Conservation (phyloP, 2,329 filamentous ascomycete genomes). For the Nannizziopsis arthrosporioides region DNA sequence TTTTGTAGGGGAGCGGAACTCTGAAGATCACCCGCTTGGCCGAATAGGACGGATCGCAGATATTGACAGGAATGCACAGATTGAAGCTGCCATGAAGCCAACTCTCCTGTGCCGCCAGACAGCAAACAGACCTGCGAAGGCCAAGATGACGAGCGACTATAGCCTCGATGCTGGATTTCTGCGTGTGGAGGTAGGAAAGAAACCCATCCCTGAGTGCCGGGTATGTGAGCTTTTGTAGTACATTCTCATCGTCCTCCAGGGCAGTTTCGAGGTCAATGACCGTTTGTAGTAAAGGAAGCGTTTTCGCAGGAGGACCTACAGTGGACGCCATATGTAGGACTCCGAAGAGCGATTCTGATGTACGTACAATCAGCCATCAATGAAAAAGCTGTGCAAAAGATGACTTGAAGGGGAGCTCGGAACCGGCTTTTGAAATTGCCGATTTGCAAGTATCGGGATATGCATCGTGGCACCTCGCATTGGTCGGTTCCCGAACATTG, state of each 20-base stretch:
- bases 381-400: too few species aligned
- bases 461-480: too few species aligned
- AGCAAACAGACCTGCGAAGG: constrained; percentile 6
- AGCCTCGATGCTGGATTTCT: constrained; percentile 7
- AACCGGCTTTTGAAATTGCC: too few species aligned
- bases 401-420: too few species aligned
- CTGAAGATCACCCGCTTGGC: constrained; percentile 7
- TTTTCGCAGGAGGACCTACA: not conserved
- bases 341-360: not conserved
- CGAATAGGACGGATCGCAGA: constrained; percentile 1
- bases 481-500: too few species aligned
- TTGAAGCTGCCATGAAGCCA: constrained; percentile 18
- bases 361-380: too few species aligned
- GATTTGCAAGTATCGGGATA: too few species aligned
- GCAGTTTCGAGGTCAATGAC: constrained; percentile 19
- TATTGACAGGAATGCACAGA: constrained; percentile 15
- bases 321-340: not conserved
- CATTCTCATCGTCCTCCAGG: constrained; percentile 17
- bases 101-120: constrained; percentile 7
- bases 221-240: constrained; percentile 20
- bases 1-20: constrained; percentile 10
- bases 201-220: constrained; percentile 14
- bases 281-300: constrained; percentile 4
- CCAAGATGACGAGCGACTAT: constrained; percentile 11
- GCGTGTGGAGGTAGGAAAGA: constrained; percentile 2